phyloP scores from a whole-genome alignment of 140 eudicot species.

The Senecio squalidus region DNA sequence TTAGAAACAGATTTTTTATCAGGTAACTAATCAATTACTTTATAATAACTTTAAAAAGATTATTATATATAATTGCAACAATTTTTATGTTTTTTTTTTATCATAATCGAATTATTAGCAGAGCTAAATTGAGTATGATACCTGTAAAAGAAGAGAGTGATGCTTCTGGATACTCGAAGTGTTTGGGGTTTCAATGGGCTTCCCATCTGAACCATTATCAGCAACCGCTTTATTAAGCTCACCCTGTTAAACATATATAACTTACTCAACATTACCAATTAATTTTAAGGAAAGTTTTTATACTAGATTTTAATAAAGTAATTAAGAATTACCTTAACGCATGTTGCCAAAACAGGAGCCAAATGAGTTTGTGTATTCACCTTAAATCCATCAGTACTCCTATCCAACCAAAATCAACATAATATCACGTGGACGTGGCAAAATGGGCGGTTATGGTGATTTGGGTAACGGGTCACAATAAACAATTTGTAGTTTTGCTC shows the following conservation, averaged over 20 bases:
- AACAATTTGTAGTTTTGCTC: no score
- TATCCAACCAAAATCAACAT: conserved; percentile 25
- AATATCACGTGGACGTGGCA: no score
- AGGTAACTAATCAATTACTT: no score
- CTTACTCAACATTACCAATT: not conserved
- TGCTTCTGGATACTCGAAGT: conserved; percentile 45
- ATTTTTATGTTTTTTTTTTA: no score
- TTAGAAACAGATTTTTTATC: no score
- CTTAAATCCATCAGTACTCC: conserved; percentile 91
- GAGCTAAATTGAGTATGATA: conserved; percentile 18
- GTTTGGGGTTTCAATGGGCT: conserved; percentile 28
- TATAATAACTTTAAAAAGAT: no score
- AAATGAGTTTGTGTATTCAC: conserved; percentile 88
- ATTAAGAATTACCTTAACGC: conserved; percentile 65
- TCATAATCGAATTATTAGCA: no score
- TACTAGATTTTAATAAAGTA: no score
- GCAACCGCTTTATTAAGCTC: conserved; percentile 60
- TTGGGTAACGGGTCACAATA: no score
- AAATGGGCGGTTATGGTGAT: no score
- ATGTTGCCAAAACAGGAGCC: conserved; percentile 84
- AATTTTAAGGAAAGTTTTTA: no score
- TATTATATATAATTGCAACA: no score
- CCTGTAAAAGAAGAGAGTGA: conserved; percentile 88
- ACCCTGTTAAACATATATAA: conserved; percentile 39
- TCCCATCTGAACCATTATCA: conserved; percentile 46